Base-by-base conservation (phyloP, 2,329 filamentous ascomycete species). In the Metarhizium anisopliae region DNA sequence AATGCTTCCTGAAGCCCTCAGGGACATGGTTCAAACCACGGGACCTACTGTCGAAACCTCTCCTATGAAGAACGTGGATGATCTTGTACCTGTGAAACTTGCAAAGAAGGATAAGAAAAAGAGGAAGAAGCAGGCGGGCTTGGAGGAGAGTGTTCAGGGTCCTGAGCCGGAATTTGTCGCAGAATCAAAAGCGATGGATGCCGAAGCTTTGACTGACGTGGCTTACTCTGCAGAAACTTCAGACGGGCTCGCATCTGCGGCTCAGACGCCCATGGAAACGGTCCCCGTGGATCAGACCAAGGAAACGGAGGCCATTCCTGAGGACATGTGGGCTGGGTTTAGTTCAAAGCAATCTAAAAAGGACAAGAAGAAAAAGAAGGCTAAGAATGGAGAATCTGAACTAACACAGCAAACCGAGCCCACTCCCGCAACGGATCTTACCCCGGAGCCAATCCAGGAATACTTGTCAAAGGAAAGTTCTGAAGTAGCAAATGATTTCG, bases 21-120 rank as follows among this genome's bases (percentile, higher is more conserved):
- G 10, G 32, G 32, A 11, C 32, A 35, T 35, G 10, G 7, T 11
- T 2, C 2, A 7, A 3, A 35, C 7, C 32, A 11, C 6, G 10
- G 32, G 32, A 35, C 7, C 6, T 35, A 11, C 32, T 11, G 10
- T 11, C 32, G 4, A 35, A 42, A 14, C 40, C 6, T 14, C 40
- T 16, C 2, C 13, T 42, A 13, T 18, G n/a, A 13, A 42, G 13
- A 18, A n/a, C 20, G 43, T 7, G 16, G 43, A 47, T 25, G 18
- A 14, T n/a, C 20, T 25, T 47, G 43, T 25, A 36, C 40, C 65
- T n/a, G 58, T 58, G 5, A 70, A 67, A 52, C 47, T 64, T 32
- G 68, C 68, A 16, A 70, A 70, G 60, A 72, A 68, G 56, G 67
- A 69, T 2, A 71, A 66, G 56, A 70, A 67, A 53, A 70, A 35